A percentile compares a stretch with the other conserved stretches of the same genome.
Conservation (phyloP, 2,329 filamentous ascomycete genomes). For the Pestalotiopsis sp. region DNA sequence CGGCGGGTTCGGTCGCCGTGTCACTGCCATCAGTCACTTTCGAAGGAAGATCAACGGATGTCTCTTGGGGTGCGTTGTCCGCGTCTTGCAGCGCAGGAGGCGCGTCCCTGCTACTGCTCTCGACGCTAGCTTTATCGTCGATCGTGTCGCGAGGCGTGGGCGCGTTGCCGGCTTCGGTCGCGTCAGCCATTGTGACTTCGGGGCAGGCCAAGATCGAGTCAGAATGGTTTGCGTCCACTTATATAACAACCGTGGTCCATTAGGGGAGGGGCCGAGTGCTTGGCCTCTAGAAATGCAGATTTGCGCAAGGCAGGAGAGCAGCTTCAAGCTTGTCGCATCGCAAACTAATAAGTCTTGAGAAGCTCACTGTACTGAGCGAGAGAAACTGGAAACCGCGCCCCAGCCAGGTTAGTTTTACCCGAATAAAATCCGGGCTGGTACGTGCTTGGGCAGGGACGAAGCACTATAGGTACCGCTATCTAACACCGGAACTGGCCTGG, state of each 20-base stretch:
- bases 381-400: neutral
- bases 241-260: neutral
- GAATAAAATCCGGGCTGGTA: neutral
- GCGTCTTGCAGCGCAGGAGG: constrained; percentile 10
- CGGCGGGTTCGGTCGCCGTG: neutral
- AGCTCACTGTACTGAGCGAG: neutral
- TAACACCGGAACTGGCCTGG: no score
- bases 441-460: no score
- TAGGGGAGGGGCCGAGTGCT: no score
- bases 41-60: constrained; percentile 6
- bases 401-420: neutral
- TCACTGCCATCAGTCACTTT: constrained; percentile 18
- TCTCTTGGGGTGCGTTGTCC: constrained; percentile 13
- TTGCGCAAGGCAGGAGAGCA: neutral
- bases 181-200: constrained; percentile 25
- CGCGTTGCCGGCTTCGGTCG: constrained; percentile 40
- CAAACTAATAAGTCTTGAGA: neutral
- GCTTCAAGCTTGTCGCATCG: neutral
- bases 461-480: neutral
- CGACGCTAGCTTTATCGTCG: constrained; percentile 40
- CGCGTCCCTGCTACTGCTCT: neutral
- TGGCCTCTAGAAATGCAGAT: neutral
- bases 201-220: neutral
- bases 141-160: constrained; percentile 54
- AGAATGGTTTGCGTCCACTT: neutral